Evolutionary conservation across 805 yeast genomes (phyloP).

Genomic region (Wickerhamiella sorbophila): DNA sequence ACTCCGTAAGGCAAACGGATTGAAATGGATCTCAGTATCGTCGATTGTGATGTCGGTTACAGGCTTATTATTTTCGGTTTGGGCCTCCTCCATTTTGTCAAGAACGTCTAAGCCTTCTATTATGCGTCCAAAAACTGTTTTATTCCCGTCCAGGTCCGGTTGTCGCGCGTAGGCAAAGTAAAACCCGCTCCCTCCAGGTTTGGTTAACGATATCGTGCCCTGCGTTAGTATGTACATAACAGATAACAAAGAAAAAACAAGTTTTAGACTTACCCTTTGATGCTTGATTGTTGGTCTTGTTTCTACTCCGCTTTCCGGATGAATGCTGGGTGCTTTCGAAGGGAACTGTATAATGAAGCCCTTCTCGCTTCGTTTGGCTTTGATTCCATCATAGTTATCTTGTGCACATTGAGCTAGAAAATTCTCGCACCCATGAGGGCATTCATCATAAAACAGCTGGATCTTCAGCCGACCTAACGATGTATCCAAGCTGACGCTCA

Average conservation of each 20-base stretch:
- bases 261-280: not conserved
- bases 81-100: conserved; percentile 17
- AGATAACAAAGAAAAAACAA: not conserved
- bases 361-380: conserved; percentile 2
- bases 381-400: conserved; percentile 27
- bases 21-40: conserved; percentile 30
- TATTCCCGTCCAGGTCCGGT: conserved; percentile 36
- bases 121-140: conserved; percentile 18
- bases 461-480: conserved; percentile 29
- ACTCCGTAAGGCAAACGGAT: conserved; percentile 27
- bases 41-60: conserved; percentile 21
- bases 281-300: conserved; percentile 1
- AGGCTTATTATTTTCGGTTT: conserved; percentile 29
- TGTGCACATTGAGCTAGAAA: conserved; percentile 34
- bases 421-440: conserved; percentile 28
- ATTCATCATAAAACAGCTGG: conserved; percentile 28
- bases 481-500: conserved; percentile 23
- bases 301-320: not conserved
- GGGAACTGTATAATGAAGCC: not conserved
- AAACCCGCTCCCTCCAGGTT: conserved; percentile 12
- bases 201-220: conserved; percentile 36
- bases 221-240: conserved; percentile 1
- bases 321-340: not conserved
- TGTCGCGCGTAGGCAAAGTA: conserved; percentile 32
- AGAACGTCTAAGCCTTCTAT: conserved; percentile 20